Percentiles rank a stretch among this genome's conserved stretches.
Evolutionary conservation across 2,329 filamentous ascomycete genomes (phyloP).

Genomic region (Herpomyces periplanetae): DNA sequence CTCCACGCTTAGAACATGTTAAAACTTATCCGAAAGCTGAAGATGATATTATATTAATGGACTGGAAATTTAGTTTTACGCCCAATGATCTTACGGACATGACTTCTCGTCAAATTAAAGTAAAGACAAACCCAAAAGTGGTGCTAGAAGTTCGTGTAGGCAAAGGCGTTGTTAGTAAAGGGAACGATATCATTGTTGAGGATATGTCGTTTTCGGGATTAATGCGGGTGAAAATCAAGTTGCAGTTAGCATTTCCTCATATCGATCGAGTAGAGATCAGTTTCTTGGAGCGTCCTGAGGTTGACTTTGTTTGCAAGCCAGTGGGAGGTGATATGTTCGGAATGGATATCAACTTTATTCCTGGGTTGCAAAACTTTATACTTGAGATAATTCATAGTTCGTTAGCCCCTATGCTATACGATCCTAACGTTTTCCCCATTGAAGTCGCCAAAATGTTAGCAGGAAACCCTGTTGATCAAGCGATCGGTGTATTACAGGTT

Average conservation of each 20-base stretch:
- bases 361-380: slow-evolving; percentile 68
- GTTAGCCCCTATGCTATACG: slow-evolving; percentile 86
- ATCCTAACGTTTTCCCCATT: slow-evolving; percentile 84
- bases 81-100: slow-evolving; percentile 75
- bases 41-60: slow-evolving; percentile 86
- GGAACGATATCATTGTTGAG: slow-evolving; percentile 82
- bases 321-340: slow-evolving; percentile 77
- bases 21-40: slow-evolving; percentile 90
- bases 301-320: slow-evolving; percentile 94
- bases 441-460: slow-evolving; percentile 95
- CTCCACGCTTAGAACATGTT: slow-evolving; percentile 78
- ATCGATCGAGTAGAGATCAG: slow-evolving; percentile 80
- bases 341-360: slow-evolving; percentile 97
- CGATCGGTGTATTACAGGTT: slow-evolving; percentile 65
- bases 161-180: slow-evolving; percentile 87
- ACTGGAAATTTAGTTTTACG: slow-evolving; percentile 98
- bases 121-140: slow-evolving; percentile 87
- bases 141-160: slow-evolving; percentile 77
- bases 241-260: slow-evolving; percentile 79
- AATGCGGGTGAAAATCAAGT: slow-evolving; percentile 89
- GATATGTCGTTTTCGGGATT: slow-evolving; percentile 83
- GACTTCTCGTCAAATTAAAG: slow-evolving; percentile 55
- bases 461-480: slow-evolving; percentile 68
- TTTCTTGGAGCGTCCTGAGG: slow-evolving; percentile 51
- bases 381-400: slow-evolving; percentile 84